Evolutionary conservation across 169 alveolate genomes (phyloP).

Genomic region (Plasmodium coatneyi): DNA sequence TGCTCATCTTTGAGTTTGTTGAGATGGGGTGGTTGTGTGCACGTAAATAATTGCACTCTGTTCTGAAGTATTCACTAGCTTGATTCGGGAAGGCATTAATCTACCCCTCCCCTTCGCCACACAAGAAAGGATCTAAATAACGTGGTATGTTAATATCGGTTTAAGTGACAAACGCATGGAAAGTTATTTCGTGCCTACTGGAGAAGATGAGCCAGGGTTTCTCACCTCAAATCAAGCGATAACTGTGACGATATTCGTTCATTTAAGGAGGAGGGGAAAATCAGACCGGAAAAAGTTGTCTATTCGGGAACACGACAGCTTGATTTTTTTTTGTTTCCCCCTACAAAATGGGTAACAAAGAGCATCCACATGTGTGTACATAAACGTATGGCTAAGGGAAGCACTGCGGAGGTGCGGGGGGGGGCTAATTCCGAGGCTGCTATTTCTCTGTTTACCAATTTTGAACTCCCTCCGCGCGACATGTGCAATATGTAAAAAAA

Average conservation of each 20-base stretch:
- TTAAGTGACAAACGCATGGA: not conserved
- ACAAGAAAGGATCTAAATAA: not conserved
- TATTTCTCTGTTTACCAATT: not conserved
- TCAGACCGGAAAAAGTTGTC: not conserved
- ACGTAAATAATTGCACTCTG: not conserved
- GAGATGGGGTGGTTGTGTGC: not conserved
- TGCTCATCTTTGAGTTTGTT: not conserved
- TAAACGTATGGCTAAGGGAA: not conserved
- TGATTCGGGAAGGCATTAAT: not conserved
- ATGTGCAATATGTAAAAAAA: not conserved
- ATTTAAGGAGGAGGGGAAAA: not conserved
- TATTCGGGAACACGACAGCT: not conserved
- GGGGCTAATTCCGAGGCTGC: not conserved
- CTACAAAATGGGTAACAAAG: not conserved
- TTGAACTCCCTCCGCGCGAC: not conserved
- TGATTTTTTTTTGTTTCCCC: not conserved
- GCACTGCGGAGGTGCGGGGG: not conserved
- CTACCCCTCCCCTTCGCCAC: not conserved
- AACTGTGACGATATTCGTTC: not conserved
- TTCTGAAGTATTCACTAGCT: not conserved
- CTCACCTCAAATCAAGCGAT: not conserved
- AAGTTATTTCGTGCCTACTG: not conserved
- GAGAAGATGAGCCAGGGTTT: not conserved
- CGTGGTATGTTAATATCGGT: not conserved
- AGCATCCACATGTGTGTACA: not conserved